A percentile compares a stretch with the other conserved stretches of the same genome.
Evolutionary conservation across 202 grass and related monocot genomes (phyloP).

Genomic region (Hordeum pubiflorum): DNA sequence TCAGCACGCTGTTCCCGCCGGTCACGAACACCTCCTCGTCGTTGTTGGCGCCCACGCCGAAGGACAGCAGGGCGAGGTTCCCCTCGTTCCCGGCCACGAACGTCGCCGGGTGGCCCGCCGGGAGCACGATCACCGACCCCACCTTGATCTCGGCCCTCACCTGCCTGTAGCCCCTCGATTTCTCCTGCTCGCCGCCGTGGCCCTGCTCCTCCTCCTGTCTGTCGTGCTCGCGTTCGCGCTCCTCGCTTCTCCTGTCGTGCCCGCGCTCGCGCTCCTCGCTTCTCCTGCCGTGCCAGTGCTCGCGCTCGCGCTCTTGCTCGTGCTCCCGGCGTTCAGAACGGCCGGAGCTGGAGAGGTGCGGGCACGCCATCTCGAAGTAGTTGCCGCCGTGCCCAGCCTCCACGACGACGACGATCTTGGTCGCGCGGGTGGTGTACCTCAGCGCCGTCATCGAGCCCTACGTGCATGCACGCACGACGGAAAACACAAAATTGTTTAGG

Average conservation of each 20-base stretch:
- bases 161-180: constrained; percentile 18
- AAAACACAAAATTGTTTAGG: neutral
- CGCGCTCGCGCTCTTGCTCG: neutral
- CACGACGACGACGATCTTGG: constrained; percentile 45
- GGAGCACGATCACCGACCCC: constrained; percentile 55
- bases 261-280: neutral
- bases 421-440: constrained; percentile 37
- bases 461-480: neutral
- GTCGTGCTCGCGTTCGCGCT: neutral
- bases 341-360: constrained; percentile 18
- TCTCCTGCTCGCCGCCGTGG: neutral
- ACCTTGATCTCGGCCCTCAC: constrained; percentile 27
- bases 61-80: constrained; percentile 48
- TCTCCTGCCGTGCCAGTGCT: neutral
- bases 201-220: neutral
- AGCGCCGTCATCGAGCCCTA: constrained; percentile 69
- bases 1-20: constrained; percentile 46
- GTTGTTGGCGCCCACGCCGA: constrained; percentile 21
- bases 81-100: constrained; percentile 31
- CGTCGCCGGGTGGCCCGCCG: constrained; percentile 44
- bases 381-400: constrained; percentile 22
- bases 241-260: neutral
- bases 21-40: constrained; percentile 55
- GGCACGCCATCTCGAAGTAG: constrained; percentile 58
- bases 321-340: neutral